Base-by-base conservation (phyloP, 768 basidiomycete species). In the Auricularia auricula-judae region DNA sequence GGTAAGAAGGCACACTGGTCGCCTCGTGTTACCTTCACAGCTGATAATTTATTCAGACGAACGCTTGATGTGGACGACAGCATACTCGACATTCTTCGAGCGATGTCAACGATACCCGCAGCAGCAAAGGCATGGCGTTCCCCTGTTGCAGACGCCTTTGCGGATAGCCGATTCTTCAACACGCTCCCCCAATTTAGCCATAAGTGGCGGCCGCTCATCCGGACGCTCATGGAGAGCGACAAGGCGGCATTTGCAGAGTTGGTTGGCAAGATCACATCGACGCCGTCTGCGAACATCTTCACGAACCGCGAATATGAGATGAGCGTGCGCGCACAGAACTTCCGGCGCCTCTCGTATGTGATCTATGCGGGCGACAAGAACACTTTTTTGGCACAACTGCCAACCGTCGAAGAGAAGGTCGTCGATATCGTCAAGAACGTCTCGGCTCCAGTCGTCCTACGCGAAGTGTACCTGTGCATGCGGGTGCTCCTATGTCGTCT, bases 261-360 rank as follows among this genome's bases (percentile, higher is more conserved):
- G 3, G 79, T 97, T 16, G 81, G 65, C 62, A 69, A 71, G 34
- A 84, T 96, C 62, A 86, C 90, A 1, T 86, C 90, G 2, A 85
- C 87, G 0, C 88, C 97, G 1, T 96, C 95, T 0, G 87, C 93
- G 21, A 98, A 97, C 70, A 97, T 99, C 63, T 99, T 99, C 75
- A 88, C 93, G 36, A 98, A 93, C 71, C 80, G 89, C 58, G 97
- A 98, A 72, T 91, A 93, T 64, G 97, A 99, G 76, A 95, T 90
- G 84, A 76, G 93, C 0, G 76, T 88, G 34, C 85, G 93, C 33
- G 93, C 93, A 2, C 77, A 94, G 62, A 94, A 91, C 70, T 79
- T 99, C 21, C 85, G 97, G 51, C 81, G 96, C 36, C 77, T 98
- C 47, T 92, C 94, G 3, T 92, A 91, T 71, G 82, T 89, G 36